Evolutionary conservation across 176 grass and related monocot species (phyloP), one percentile per base, ranked within the genome.

Genomic region (Musa itinerans): DNA sequence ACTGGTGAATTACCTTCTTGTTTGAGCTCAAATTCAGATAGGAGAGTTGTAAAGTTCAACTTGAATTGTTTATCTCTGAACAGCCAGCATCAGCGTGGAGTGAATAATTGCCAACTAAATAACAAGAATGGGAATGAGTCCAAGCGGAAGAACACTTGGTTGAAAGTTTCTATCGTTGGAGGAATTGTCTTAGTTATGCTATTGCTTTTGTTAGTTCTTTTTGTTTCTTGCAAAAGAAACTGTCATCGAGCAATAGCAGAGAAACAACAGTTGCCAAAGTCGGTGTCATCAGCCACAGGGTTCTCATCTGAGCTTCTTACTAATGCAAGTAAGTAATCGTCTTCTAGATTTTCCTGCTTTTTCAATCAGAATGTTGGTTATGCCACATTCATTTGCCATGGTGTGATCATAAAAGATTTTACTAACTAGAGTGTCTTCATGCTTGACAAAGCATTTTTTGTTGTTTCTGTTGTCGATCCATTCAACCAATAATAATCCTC

Each of bases 241-340:
- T 91, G 85, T 26, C 83, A 73, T 80, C 83, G 74, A 75, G 80
- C 83, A 81, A 74, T 90, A 50, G 57, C 83, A 69, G 86, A 97
- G 55, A 82, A 93, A 65, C 86, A 74, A 51, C 86, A 91, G 10
- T 78, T 93, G 84, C 90, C 83, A 83, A 97, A 93, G 69, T 81
- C 84, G 68, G 65, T 75, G 53, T 84, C 78, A 74, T 87, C 80
- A 1, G 75, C 75, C 51, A 73, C 86, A 67, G 88, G 90, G 67
- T 83, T 87, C 76, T 97, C 94, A 49, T 85, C 90, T 68, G 94
- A 97, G 79, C 72, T 91, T 78, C 78, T 97, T 67, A 75, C 79
- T 17, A 93, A 87, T 91, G 88, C 94, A 85, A 93, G 94, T 97
- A 97, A 85, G 94, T 82, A 76, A 69, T 49, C 61, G 59, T 83